phyloP scores from a whole-genome alignment of 768 basidiomycete species.

The Leccinum imitatum region DNA sequence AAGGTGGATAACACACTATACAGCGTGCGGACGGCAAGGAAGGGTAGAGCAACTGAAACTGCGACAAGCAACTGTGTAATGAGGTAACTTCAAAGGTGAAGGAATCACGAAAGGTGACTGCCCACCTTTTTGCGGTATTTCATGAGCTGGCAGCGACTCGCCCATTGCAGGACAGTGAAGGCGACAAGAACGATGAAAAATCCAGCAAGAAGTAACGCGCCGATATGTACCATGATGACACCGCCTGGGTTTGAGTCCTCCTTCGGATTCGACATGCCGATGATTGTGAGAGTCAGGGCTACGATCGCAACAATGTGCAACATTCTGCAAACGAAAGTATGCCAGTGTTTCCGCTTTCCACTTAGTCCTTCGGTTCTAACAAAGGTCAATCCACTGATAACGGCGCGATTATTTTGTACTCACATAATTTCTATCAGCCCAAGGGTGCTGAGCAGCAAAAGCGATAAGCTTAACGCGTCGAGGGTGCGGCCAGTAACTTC shows the following conservation, averaged over 20 bases:
- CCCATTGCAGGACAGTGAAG: conserved; percentile 50
- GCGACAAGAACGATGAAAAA: conserved; percentile 45
- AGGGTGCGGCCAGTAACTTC: too few relatives aligned
- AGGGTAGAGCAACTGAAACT: conserved; percentile 54
- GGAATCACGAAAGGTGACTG: conserved; percentile 17
- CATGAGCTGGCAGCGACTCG: conserved; percentile 40
- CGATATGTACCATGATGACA: conserved; percentile 29
- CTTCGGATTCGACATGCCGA: too few relatives aligned
- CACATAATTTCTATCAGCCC: conserved; percentile 38
- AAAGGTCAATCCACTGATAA: neutral
- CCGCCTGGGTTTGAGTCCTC: neutral
- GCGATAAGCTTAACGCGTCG: conserved; percentile 38
- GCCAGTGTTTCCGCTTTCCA: conserved; percentile 9
- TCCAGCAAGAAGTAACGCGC: conserved; percentile 32
- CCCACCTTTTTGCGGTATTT: conserved; percentile 33
- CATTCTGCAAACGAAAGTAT: conserved; percentile 22
- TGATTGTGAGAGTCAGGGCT: conserved; percentile 29
- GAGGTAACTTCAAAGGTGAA: conserved; percentile 4
- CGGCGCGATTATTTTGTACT: conserved; percentile 11
- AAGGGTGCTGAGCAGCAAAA: conserved; percentile 38
- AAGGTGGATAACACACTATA: conserved; percentile 60
- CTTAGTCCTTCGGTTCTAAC: conserved; percentile 31
- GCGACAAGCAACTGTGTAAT: conserved; percentile 52
- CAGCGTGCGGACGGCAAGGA: conserved; percentile 47
- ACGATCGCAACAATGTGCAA: conserved; percentile 27